Conservation (phyloP, 495 filamentous ascomycete species). For the Aspergillus steynii region DNA sequence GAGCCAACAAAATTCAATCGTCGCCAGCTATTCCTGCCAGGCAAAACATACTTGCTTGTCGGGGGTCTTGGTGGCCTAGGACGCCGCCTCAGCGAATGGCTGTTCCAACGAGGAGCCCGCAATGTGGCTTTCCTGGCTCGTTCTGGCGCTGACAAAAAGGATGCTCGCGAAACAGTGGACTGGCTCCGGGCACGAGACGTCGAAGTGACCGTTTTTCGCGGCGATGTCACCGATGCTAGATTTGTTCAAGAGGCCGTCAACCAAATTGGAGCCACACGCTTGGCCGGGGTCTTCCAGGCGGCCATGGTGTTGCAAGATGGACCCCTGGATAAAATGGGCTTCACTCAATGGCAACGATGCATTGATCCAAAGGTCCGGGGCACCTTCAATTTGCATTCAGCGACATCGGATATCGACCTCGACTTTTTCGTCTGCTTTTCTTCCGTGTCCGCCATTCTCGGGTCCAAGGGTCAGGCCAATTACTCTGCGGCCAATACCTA, state of each 20-base stretch:
- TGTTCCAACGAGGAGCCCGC: neutral
- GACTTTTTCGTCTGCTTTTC: slow-evolving; percentile 51
- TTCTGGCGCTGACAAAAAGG: neutral
- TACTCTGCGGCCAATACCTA: slow-evolving; percentile 35
- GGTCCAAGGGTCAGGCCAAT: slow-evolving; percentile 28
- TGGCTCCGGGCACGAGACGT: neutral
- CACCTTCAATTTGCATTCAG: neutral
- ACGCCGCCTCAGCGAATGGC: neutral
- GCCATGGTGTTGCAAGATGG: neutral
- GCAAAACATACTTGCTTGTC: neutral
- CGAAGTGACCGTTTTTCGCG: neutral
- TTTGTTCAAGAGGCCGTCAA: neutral
- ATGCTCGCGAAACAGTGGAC: neutral
- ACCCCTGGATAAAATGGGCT: neutral
- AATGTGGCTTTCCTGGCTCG: neutral
- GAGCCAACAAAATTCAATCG: neutral
- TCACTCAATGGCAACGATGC: neutral
- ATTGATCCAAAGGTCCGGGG: neutral
- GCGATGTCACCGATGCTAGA: neutral
- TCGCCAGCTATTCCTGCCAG: neutral
- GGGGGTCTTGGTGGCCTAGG: slow-evolving; percentile 1
- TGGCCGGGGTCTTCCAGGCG: neutral
- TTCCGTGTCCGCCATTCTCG: slow-evolving; percentile 30
- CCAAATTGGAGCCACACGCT: neutral
- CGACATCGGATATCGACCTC: slow-evolving; percentile 14